Conservation (phyloP, 2,329 filamentous ascomycete genomes). For the Neospermospora avenae region DNA sequence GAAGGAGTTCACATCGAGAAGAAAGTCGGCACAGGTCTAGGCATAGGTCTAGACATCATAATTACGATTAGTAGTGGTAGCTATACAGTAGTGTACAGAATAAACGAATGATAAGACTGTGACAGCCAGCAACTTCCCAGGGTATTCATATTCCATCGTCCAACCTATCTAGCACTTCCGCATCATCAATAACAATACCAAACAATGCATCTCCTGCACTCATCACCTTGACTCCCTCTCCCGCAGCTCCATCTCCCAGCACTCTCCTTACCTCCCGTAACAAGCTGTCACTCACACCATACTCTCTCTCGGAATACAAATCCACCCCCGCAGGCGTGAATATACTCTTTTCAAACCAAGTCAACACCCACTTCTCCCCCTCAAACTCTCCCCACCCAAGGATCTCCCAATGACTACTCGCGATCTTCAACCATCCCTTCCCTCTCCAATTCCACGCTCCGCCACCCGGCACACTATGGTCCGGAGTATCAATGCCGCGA, state of each 20-base stretch:
- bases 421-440: conserved; percentile 69
- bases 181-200: conserved; percentile 33
- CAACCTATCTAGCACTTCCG: neutral
- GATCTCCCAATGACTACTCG: conserved; percentile 76
- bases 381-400: conserved; percentile 63
- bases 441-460: conserved; percentile 73
- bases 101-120: neutral
- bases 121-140: neutral
- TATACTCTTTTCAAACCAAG: conserved; percentile 78
- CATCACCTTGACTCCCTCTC: conserved; percentile 50
- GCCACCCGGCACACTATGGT: conserved; percentile 24
- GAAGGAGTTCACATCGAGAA: conserved; percentile 16
- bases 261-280: conserved; percentile 53
- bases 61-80: conserved; percentile 12
- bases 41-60: conserved; percentile 26
- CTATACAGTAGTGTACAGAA: neutral
- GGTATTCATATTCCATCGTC: neutral
- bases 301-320: conserved; percentile 64
- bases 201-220: conserved; percentile 46
- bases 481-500: conserved; percentile 58
- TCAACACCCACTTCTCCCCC: conserved; percentile 67
- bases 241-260: conserved; percentile 48
- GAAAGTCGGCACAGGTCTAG: conserved; percentile 22
- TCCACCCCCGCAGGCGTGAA: conserved; percentile 83
- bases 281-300: conserved; percentile 57